These are phyloP conservation scores for Termitomyces heimii DNA, from an alignment of 768 basidiomycete species.

Conservation along the genomic window DNA sequence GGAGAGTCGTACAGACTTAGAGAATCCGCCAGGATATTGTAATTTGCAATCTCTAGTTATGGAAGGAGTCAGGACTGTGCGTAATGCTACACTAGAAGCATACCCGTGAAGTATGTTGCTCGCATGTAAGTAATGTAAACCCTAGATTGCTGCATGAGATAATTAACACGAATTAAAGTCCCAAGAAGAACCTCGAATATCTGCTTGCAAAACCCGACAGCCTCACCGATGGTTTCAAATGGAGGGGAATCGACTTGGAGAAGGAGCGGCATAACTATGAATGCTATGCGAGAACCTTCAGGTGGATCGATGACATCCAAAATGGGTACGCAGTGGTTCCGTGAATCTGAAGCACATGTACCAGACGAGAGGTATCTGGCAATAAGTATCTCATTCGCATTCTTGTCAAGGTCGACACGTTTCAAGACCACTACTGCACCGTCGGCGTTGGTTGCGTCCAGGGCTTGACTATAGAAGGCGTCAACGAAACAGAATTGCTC, in stretches of 20 bases:
- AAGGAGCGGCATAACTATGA: slow-evolving; percentile 23
- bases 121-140: neutral
- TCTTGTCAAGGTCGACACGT: neutral
- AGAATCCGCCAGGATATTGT: neutral
- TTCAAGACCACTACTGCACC: slow-evolving; percentile 22
- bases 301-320: slow-evolving; percentile 12
- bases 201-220: neutral
- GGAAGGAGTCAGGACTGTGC: neutral
- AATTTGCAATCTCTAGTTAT: neutral
- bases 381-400: slow-evolving; percentile 24
- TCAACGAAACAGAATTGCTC: neutral
- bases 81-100: neutral
- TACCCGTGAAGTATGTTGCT: neutral
- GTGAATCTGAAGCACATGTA: slow-evolving; percentile 8
- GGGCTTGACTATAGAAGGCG: neutral
- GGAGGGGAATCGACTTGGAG: neutral
- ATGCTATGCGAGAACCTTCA: slow-evolving; percentile 7
- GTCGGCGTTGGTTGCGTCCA: slow-evolving; percentile 27
- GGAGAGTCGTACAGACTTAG: neutral
- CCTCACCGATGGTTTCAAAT: neutral
- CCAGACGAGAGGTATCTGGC: slow-evolving; percentile 14
- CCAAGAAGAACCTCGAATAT: neutral
- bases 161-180: neutral
- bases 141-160: neutral
- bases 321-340: slow-evolving; percentile 27